Evolutionary conservation across 306 rosid genomes (phyloP), one percentile per base, ranked within the genome.

Genomic region (Acacia acuminata): DNA sequence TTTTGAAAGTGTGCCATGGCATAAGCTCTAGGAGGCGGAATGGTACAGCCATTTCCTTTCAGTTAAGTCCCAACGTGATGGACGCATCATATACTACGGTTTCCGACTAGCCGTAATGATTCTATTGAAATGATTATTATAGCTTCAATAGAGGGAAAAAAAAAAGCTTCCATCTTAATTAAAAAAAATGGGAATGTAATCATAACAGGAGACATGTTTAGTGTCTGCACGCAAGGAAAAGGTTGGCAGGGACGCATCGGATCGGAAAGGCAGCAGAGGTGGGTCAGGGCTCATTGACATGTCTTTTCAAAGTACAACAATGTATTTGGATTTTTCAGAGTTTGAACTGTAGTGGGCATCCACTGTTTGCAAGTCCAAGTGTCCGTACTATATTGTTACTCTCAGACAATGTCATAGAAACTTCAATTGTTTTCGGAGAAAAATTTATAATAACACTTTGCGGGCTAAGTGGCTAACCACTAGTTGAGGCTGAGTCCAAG

Each of bases 281-380:
- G 55, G 55, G 27, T 13, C 61, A 81, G 85, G 74, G 72, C 20
- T 77, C 66, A 40, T 55, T 81, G 93, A 90, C 47, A 87, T 87
- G 94, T 92, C 93, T 14, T 89, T 17, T 92, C 97, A 90, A 79
- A 85, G 88, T 84, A 86, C 80, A 82, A 38, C 42, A 38, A 85
- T 0, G 32, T 11, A 60, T 24, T 10, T 24, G 78, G 7, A 81
- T 66, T 47, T 15, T 51, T 16, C 90, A 84, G 91, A 78, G 85
- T 44, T 51, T 84, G 72, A 82, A 84, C 84, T 83, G 91, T 85
- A 81, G 67, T 6, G 58, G 19, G 22, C 58, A 16, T 51, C 58
- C 6, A 13, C 58, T 5, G 58, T 51, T n/a, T 17, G 10, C 8
- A 17, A 51, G 58, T 51, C 58, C 22, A 51, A 17, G 22, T 51